A percentile compares a stretch with the other conserved stretches of the same genome.
phyloP scores from a whole-genome alignment of 2,329 filamentous ascomycete species.

The Huntiella abstrusa region DNA sequence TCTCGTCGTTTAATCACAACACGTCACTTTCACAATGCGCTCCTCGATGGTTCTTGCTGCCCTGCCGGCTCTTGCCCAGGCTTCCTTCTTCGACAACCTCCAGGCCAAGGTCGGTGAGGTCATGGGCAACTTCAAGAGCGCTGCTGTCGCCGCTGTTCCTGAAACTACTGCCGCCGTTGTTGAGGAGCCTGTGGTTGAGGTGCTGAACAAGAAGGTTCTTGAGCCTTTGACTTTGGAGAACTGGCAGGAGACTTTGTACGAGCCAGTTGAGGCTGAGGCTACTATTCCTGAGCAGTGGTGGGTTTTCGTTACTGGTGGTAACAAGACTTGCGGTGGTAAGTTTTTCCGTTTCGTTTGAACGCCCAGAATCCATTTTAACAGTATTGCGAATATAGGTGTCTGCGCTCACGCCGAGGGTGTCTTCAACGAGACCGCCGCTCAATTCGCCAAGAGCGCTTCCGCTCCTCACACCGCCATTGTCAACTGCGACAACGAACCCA shows the following conservation, averaged over 20 bases:
- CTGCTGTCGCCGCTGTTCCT: slow-evolving; percentile 27
- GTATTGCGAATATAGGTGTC: slow-evolving; percentile 28
- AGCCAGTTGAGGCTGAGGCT: slow-evolving; percentile 37
- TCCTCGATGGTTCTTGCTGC: slow-evolving; percentile 30
- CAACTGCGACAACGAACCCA: slow-evolving; percentile 55
- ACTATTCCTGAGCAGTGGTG: slow-evolving; percentile 57
- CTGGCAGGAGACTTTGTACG: slow-evolving; percentile 51
- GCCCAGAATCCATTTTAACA: slow-evolving; percentile 9
- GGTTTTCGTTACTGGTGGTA: slow-evolving; percentile 55
- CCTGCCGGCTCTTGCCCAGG: slow-evolving; percentile 35
- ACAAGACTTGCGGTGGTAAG: slow-evolving; percentile 57
- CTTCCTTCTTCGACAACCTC: slow-evolving; percentile 35
- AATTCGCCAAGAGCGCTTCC: slow-evolving; percentile 40
- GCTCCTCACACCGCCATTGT: slow-evolving; percentile 49
- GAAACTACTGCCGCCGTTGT: slow-evolving; percentile 18
- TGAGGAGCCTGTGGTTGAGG: slow-evolving; percentile 22
- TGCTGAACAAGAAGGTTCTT: slow-evolving; percentile 21
- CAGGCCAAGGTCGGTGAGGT: slow-evolving; percentile 46
- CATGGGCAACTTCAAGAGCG: slow-evolving; percentile 33
- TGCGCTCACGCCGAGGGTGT: slow-evolving; percentile 46
- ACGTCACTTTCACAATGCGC: slow-evolving; percentile 29
- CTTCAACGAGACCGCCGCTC: slow-evolving; percentile 44
- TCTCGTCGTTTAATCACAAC: not conserved
- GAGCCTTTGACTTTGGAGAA: slow-evolving; percentile 43
- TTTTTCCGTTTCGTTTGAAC: slow-evolving; percentile 1